phyloP scores from a whole-genome alignment of 805 yeast genomes.

The Candida fluviatilis region DNA sequence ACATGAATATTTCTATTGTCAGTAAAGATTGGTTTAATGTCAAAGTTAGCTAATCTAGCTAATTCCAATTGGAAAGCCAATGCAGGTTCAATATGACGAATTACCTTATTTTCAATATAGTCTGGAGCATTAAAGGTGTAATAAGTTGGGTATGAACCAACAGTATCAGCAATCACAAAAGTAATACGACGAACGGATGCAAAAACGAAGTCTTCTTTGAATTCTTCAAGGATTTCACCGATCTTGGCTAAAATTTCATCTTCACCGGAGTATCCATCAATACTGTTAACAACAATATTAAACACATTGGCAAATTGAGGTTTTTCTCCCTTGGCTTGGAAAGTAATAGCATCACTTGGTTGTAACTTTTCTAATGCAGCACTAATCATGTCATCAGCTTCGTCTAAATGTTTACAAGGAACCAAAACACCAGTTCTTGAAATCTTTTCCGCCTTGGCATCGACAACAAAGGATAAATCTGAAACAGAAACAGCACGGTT shows the following conservation, averaged over 20 bases:
- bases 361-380: slow-evolving; percentile 75
- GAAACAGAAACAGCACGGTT: slow-evolving; percentile 90
- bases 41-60: slow-evolving; percentile 89
- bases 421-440: slow-evolving; percentile 81
- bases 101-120: slow-evolving; percentile 82
- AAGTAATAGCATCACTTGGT: slow-evolving; percentile 37
- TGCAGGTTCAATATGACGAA: slow-evolving; percentile 98
- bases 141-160: slow-evolving; percentile 90
- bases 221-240: slow-evolving; percentile 59
- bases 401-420: slow-evolving; percentile 81
- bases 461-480: slow-evolving; percentile 82
- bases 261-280: slow-evolving; percentile 73
- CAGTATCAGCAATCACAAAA: slow-evolving; percentile 77
- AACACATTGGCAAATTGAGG: slow-evolving; percentile 68
- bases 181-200: slow-evolving; percentile 89
- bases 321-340: slow-evolving; percentile 17
- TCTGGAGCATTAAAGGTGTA: slow-evolving; percentile 91
- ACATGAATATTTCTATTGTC: slow-evolving; percentile 98
- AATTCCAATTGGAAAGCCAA: slow-evolving; percentile 95
- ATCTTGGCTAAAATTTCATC: slow-evolving; percentile 62
- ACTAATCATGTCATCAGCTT: slow-evolving; percentile 75
- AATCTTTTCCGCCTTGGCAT: slow-evolving; percentile 60
- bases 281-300: slow-evolving; percentile 69
- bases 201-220: slow-evolving; percentile 62
- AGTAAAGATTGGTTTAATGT: slow-evolving; percentile 90